Conservation (phyloP, 805 yeast genomes). For the Kodamaea fukazawae region DNA sequence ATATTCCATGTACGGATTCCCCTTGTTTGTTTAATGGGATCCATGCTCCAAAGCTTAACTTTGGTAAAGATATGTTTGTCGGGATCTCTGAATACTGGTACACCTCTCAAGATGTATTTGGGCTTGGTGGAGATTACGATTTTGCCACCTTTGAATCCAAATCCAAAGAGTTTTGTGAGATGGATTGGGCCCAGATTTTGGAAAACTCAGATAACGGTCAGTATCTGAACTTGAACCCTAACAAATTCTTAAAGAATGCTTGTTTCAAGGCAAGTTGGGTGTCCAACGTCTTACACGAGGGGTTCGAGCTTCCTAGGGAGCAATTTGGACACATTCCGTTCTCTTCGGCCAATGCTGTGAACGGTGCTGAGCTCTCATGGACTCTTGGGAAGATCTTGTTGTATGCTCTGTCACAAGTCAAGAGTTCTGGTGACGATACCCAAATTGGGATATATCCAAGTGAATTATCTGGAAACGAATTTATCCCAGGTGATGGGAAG, state of each 20-base stretch:
- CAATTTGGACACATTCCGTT: constrained; percentile 54
- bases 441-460: constrained; percentile 43
- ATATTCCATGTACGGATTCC: constrained; percentile 76
- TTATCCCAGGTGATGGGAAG: constrained; percentile 30
- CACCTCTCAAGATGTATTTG: constrained; percentile 88
- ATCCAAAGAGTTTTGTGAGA: constrained; percentile 70
- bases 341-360: constrained; percentile 74
- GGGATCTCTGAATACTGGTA: constrained; percentile 98
- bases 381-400: constrained; percentile 84
- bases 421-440: constrained; percentile 11
- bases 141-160: constrained; percentile 63
- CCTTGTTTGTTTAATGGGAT: constrained; percentile 95
- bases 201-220: constrained; percentile 51
- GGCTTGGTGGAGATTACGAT: constrained; percentile 85
- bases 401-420: constrained; percentile 72
- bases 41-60: constrained; percentile 87
- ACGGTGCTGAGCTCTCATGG: constrained; percentile 92
- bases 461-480: constrained; percentile 29
- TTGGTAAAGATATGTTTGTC: constrained; percentile 74
- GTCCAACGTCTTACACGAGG: constrained; percentile 83
- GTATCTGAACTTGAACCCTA: constrained; percentile 55
- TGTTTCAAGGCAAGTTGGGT: constrained; percentile 98
- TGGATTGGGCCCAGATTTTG: constrained; percentile 62
- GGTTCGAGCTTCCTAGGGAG: constrained; percentile 78
- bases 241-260: constrained; percentile 57